Evolutionary conservation across 2,329 filamentous ascomycete genomes (phyloP), one percentile per base, ranked within the genome.

Genomic region (Claviceps fusiformis): DNA sequence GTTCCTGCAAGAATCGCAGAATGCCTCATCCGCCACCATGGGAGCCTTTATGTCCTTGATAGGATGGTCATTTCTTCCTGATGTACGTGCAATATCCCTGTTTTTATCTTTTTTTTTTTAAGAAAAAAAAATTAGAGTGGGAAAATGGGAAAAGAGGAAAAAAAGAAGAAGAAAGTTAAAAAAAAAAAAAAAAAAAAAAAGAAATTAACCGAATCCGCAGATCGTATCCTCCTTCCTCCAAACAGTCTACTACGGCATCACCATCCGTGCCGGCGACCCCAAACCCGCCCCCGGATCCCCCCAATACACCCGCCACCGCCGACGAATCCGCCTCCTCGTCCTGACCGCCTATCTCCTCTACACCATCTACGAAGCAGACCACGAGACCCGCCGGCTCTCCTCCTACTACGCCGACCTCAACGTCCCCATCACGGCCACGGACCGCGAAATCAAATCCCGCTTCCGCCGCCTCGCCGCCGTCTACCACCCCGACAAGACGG

Each of bases 361-460:
- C 76, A 95, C 90, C 50, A 82, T 97, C 63, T 93, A 91, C 73
- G 92, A 97, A 72, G 86, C 89, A 64, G 88, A 95, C 76, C 83
- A 87, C 73, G 83, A 89, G 59, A 77, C 95, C 33, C 85, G 82
- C 59, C 74, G 78, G 48, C 74, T 77, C 1, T 83, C 86, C 19
- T 84, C 89, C 68, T 95, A 87, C 73, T 97, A 96, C 73, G 75
- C 80, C 50, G 79, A 86, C 59, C 80, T 98, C 0, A 82, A 82
- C 41, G 79, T 96, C 0, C 75, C 84, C 13, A 76, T 85, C 43
- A 69, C 78, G 55, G 86, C 87, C 11, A 78, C 80, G 54, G 89
- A 95, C 54, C 81, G 81, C 62, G 83, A 85, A 13, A 80, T 98
- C 66, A 93, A 95, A 71, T 86, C 85, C 27, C 83, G 84, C 54